A percentile compares a stretch with the other conserved stretches of the same genome.
Conservation (phyloP, 768 basidiomycete genomes). For the Dioszegia hungarica region DNA sequence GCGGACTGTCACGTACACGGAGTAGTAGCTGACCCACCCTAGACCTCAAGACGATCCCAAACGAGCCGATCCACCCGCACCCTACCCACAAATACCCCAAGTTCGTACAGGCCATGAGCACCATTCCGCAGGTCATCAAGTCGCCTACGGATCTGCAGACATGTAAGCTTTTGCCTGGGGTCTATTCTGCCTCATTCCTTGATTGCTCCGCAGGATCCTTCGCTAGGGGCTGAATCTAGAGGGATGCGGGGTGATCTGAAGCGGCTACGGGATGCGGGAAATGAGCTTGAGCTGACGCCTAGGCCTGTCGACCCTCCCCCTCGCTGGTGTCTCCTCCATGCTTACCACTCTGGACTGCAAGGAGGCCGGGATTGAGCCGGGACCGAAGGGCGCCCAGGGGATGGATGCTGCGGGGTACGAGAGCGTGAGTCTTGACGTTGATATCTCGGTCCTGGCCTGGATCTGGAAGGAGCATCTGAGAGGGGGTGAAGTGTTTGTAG, state of each 20-base stretch:
- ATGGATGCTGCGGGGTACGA: constrained; percentile 41
- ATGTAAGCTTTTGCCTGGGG: constrained; percentile 20
- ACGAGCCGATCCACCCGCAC: constrained; percentile 40
- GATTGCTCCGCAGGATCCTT: too few relatives aligned
- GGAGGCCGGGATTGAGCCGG: constrained; percentile 17
- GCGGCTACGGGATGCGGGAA: too few relatives aligned
- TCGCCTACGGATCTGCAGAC: constrained; percentile 43
- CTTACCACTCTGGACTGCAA: constrained; percentile 38
- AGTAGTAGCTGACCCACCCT: neutral
- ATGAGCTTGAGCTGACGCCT: neutral
- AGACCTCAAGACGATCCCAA: constrained; percentile 41
- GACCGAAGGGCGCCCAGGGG: constrained; percentile 21
- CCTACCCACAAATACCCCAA: constrained; percentile 48
- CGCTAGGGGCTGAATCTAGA: too few relatives aligned
- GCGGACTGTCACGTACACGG: too few relatives aligned
- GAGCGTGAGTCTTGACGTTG: constrained; percentile 16
- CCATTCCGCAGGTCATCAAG: constrained; percentile 35
- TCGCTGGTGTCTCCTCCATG: constrained; percentile 31
- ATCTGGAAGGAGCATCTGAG: too few relatives aligned
- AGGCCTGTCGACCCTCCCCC: constrained; percentile 41
- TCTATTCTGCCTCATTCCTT: neutral
- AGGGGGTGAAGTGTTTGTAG: too few relatives aligned
- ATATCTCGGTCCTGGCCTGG: neutral
- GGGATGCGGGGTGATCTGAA: too few relatives aligned
- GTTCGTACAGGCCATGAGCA: constrained; percentile 35